These are phyloP conservation scores for Podospora anserina DNA, from an alignment of 495 filamentous ascomycete genomes.

Conservation along the genomic window DNA sequence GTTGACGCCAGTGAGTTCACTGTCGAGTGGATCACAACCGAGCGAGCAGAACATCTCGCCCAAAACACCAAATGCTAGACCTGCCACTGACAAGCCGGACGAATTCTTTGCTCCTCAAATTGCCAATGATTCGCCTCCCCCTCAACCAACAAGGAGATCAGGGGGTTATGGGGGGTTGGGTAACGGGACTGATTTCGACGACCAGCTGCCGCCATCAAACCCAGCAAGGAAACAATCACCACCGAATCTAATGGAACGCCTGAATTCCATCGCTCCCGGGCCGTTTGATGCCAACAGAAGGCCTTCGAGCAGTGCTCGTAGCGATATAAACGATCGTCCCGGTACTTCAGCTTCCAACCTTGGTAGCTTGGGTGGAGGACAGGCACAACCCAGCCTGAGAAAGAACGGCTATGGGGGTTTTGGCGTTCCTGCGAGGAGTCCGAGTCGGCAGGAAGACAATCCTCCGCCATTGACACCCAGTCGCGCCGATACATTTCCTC, in stretches of 20 bases:
- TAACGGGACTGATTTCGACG: slow-evolving; percentile 53
- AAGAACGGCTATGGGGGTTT: slow-evolving; percentile 53
- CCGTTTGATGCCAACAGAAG: slow-evolving; percentile 55
- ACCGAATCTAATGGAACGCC: slow-evolving; percentile 53
- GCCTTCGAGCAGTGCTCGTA: slow-evolving; percentile 25
- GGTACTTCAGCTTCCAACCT: slow-evolving; percentile 43
- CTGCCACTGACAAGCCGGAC: slow-evolving; percentile 33
- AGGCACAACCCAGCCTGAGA: slow-evolving; percentile 39
- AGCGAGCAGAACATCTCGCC: slow-evolving; percentile 56
- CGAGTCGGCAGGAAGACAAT: slow-evolving; percentile 36
- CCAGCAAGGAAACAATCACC: slow-evolving; percentile 45
- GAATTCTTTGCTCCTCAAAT: slow-evolving; percentile 42
- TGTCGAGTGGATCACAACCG: slow-evolving; percentile 51
- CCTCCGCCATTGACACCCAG: slow-evolving; percentile 34
- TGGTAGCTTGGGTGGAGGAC: slow-evolving; percentile 37
- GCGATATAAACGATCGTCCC: slow-evolving; percentile 31
- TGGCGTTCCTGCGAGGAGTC: slow-evolving; percentile 35
- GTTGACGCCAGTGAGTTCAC: slow-evolving; percentile 57
- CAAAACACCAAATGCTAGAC: slow-evolving; percentile 44
- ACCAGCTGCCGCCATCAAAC: slow-evolving; percentile 30
- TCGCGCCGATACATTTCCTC: slow-evolving; percentile 57
- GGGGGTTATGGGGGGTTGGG: slow-evolving; percentile 42
- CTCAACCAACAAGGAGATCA: slow-evolving; percentile 31
- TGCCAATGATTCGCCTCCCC: slow-evolving; percentile 32
- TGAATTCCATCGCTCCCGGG: slow-evolving; percentile 64